A percentile compares a stretch with the other conserved stretches of the same genome.
phyloP scores from a whole-genome alignment of 257 asterid genomes.

The Prunella vulgaris region DNA sequence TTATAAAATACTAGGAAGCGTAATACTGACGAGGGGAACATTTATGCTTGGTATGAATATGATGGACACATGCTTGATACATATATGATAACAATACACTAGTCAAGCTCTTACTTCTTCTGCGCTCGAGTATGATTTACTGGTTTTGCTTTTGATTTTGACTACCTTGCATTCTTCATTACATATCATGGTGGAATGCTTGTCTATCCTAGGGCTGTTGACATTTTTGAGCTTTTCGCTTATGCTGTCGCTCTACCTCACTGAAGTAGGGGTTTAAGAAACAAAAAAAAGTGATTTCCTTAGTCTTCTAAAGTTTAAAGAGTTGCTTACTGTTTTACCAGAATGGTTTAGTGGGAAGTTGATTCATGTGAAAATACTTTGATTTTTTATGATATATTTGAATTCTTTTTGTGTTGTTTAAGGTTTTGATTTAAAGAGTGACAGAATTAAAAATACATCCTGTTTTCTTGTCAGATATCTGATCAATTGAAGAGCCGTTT shows the following conservation, averaged over 20 bases:
- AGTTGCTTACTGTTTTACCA: neutral
- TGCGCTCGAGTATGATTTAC: too few species aligned
- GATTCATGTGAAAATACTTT: conserved; percentile 4
- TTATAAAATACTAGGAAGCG: neutral
- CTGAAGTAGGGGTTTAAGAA: neutral
- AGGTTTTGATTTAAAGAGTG: neutral
- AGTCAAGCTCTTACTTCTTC: neutral
- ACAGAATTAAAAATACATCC: conserved; percentile 1
- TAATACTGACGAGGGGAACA: neutral
- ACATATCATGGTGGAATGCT: neutral
- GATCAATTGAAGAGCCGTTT: conserved; percentile 97
- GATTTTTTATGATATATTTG: neutral
- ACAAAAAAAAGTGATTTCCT: neutral
- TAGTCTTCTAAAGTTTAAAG: neutral
- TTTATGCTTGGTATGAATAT: neutral
- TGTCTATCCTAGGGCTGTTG: neutral
- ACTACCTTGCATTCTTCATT: neutral
- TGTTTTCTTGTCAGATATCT: conserved; percentile 60
- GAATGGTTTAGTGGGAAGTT: conserved; percentile 5
- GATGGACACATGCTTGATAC: neutral
- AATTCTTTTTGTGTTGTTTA: neutral
- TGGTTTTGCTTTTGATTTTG: neutral
- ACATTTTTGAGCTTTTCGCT: neutral
- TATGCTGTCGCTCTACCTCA: neutral
- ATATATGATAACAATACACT: neutral